phyloP scores from a whole-genome alignment of 208 protist genomes.

The Acanthamoeba royreba region DNA sequence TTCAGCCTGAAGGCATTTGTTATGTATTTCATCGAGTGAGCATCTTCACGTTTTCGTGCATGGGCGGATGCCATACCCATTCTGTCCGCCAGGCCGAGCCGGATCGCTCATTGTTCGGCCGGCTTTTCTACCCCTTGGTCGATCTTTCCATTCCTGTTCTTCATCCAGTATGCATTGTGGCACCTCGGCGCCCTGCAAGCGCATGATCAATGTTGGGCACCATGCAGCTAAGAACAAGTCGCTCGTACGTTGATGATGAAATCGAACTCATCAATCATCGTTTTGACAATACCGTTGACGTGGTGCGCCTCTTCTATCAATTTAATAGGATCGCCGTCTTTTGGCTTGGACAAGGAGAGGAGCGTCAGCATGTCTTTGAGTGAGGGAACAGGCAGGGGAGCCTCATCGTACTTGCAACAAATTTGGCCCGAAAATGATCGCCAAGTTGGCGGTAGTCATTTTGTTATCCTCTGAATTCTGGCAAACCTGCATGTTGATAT shows the following conservation, averaged over 20 bases:
- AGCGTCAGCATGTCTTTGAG: too few species aligned
- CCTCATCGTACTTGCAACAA: neutral
- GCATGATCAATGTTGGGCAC: too few species aligned
- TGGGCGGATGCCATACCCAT: too few species aligned
- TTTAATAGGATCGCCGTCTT: neutral
- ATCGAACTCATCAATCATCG: constrained; percentile 4
- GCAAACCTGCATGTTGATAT: neutral
- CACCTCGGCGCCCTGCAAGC: neutral
- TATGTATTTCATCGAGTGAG: too few species aligned
- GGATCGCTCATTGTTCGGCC: neutral
- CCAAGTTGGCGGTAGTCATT: neutral
- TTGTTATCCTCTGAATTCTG: constrained; percentile 19
- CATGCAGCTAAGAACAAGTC: too few species aligned
- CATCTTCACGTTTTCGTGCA: too few species aligned
- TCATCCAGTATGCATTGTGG: neutral
- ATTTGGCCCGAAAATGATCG: neutral
- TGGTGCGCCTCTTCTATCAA: neutral
- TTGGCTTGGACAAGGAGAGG: neutral
- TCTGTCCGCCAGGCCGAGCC: too few species aligned
- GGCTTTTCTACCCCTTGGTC: neutral
- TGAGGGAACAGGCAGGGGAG: neutral
- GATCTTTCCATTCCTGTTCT: neutral
- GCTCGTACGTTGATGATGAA: constrained; percentile 14
- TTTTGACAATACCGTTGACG: constrained; percentile 19
- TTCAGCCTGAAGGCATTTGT: too few species aligned